phyloP scores from a whole-genome alignment of 225 moss, liverwort and hornwort species.

The Physcomitrium patens region DNA sequence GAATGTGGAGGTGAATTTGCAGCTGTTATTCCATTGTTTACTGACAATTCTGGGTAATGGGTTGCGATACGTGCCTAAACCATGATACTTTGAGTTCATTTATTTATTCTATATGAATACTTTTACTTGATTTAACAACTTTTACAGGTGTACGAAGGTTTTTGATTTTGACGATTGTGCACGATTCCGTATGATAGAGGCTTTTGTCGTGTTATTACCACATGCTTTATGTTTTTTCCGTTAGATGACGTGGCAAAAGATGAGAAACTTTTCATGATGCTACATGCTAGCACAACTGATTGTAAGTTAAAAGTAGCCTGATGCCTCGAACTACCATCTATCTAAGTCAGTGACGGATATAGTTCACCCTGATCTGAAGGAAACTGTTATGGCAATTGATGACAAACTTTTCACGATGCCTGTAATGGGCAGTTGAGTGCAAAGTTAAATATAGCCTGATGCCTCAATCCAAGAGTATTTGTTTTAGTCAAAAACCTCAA shows the following conservation, averaged over 20 bases:
- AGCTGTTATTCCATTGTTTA: constrained; percentile 51
- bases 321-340: constrained; percentile 5
- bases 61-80: constrained; percentile 58
- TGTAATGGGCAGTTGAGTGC: constrained; percentile 47
- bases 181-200: too few species aligned
- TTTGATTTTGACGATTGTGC: not conserved
- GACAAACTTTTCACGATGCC: constrained; percentile 53
- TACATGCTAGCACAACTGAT: constrained; percentile 2
- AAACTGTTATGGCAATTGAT: too few species aligned
- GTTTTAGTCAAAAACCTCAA: not conserved
- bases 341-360: too few species aligned
- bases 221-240: not conserved
- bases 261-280: too few species aligned
- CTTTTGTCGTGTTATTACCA: not conserved
- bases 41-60: constrained; percentile 68
- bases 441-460: constrained; percentile 73
- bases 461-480: constrained; percentile 28
- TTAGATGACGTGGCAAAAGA: too few species aligned
- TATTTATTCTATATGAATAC: not conserved
- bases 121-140: constrained; percentile 9
- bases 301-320: constrained; percentile 34
- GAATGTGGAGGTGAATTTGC: constrained; percentile 64
- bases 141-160: not conserved
- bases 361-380: not conserved
- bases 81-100: too few species aligned